These are phyloP conservation scores for Phytopythium ostracodes DNA, from an alignment of 352 stramenopile genomes.

Conservation along the genomic window DNA sequence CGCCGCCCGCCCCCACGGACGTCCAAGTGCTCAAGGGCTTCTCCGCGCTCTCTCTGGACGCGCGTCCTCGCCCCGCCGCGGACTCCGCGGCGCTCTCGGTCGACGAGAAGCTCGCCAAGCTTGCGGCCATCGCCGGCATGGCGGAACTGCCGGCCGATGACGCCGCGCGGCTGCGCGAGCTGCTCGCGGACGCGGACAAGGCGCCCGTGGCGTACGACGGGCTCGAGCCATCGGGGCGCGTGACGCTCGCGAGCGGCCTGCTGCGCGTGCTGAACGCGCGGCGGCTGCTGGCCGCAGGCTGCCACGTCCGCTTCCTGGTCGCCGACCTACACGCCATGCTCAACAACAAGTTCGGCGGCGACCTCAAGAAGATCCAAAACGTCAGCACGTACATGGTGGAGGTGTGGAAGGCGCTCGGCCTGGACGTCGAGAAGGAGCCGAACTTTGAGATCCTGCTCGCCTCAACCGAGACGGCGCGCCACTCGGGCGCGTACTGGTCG, in stretches of 20 bases:
- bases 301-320: conserved; percentile 98
- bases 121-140: conserved; percentile 46
- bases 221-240: conserved; percentile 97
- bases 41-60: conserved; percentile 39
- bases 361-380: conserved; percentile 95
- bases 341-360: conserved; percentile 99
- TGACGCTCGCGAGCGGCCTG: conserved; percentile 97
- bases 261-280: conserved; percentile 95
- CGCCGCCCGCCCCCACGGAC: conserved; percentile 32
- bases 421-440: conserved; percentile 86
- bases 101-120: conserved; percentile 58
- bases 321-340: conserved; percentile 99
- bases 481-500: conserved; percentile 90
- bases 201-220: conserved; percentile 94
- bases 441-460: conserved; percentile 98
- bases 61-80: conserved; percentile 18
- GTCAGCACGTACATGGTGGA: conserved; percentile 97
- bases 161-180: conserved; percentile 68
- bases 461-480: conserved; percentile 91
- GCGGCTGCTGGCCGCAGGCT: conserved; percentile 86
- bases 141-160: conserved; percentile 30
- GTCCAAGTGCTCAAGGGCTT: conserved; percentile 43
- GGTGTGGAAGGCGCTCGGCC: conserved; percentile 98
- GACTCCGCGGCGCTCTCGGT: conserved; percentile 33
- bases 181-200: conserved; percentile 75